These are phyloP conservation scores for Anacardium occidentale DNA, from an alignment of 345 rosid species.

Conservation along the genomic window DNA sequence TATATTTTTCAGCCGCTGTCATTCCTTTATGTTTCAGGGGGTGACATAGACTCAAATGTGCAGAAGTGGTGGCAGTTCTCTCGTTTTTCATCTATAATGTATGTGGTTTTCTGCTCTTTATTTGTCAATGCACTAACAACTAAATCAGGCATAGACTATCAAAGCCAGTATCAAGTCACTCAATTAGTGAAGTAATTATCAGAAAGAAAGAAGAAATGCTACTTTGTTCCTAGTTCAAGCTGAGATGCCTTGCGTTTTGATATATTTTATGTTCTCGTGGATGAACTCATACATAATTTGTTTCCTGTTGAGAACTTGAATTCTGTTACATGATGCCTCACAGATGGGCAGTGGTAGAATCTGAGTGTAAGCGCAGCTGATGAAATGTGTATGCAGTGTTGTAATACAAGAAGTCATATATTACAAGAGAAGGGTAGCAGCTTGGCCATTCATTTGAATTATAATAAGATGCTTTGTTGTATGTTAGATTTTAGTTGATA, in stretches of 20 bases:
- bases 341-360: not conserved
- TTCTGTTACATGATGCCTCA: not conserved
- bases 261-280: not conserved
- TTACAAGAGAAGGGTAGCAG: not conserved
- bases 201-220: too few relatives aligned
- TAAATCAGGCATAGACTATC: not conserved
- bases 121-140: not conserved
- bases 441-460: not conserved
- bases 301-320: not conserved
- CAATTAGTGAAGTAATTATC: too few relatives aligned
- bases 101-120: not conserved
- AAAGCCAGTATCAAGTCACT: too few relatives aligned
- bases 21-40: not conserved
- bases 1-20: constrained; percentile 1
- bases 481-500: not conserved
- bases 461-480: not conserved
- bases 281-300: not conserved
- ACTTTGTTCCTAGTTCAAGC: too few relatives aligned
- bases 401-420: not conserved
- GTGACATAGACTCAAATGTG: not conserved
- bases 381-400: not conserved
- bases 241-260: too few relatives aligned
- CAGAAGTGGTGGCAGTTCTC: not conserved
- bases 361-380: not conserved
- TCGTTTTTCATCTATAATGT: not conserved